These are phyloP conservation scores for Aegilops speltoides DNA, from an alignment of 176 grass and related monocot species.

Conservation along the genomic window DNA sequence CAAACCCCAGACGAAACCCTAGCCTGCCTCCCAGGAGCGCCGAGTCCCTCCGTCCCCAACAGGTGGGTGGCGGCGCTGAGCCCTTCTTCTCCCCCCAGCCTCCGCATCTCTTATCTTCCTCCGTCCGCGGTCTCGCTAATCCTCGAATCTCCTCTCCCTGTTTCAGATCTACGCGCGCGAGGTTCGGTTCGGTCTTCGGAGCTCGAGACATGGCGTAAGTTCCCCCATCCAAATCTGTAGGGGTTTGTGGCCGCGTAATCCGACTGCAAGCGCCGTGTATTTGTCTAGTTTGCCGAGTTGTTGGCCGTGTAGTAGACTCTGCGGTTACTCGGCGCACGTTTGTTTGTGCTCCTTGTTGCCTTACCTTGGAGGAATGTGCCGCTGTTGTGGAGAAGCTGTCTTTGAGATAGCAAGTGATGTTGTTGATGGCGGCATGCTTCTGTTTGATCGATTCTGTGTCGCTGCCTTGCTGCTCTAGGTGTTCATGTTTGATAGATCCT, in stretches of 20 bases:
- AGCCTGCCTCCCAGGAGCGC: constrained; percentile 38
- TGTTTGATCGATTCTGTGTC: not conserved
- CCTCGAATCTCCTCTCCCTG: not conserved
- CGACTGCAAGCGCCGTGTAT: not conserved
- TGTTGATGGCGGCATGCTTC: not conserved
- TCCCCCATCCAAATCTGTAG: not conserved
- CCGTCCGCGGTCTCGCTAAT: not conserved
- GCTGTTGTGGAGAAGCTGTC: not conserved
- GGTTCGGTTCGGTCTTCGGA: constrained; percentile 1
- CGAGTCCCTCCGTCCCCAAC: not conserved
- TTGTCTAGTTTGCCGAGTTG: not conserved
- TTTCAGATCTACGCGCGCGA: constrained; percentile 4
- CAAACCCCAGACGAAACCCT: constrained; percentile 25
- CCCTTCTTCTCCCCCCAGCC: not conserved
- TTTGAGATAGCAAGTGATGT: not conserved
- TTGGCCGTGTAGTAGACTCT: not conserved
- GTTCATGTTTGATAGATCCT: not conserved
- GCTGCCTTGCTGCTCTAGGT: too few species aligned
- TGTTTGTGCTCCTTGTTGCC: not conserved
- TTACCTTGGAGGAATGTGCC: not conserved
- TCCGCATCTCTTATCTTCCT: not conserved
- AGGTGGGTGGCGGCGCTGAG: constrained; percentile 6
- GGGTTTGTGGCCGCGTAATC: not conserved
- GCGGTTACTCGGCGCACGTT: not conserved
- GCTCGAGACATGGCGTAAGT: constrained; percentile 28